phyloP scores from a whole-genome alignment of 257 asterid species.

The Nicotiana paniculata region DNA sequence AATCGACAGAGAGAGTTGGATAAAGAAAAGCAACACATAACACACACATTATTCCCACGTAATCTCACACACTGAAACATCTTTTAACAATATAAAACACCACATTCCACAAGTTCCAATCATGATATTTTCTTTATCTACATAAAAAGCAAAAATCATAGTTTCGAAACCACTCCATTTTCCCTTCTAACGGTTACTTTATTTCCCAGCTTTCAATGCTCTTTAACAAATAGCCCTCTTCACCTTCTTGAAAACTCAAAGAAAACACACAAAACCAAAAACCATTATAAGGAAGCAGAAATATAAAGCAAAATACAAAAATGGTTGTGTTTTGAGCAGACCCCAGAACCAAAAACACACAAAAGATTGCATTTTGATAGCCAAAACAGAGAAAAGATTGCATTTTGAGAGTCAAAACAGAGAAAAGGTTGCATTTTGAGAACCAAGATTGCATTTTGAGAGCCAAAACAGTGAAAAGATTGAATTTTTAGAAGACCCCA shows the following conservation, averaged over 20 bases:
- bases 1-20: not conserved
- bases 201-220: conserved; percentile 3
- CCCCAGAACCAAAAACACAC: too few species aligned
- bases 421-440: too few species aligned
- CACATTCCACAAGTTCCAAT: not conserved
- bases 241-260: not conserved
- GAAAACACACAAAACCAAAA: not conserved
- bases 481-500: conserved; percentile 9
- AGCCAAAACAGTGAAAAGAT: not conserved
- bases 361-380: too few species aligned
- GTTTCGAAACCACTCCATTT: not conserved
- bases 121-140: not conserved
- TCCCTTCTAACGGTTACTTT: conserved; percentile 10
- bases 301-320: not conserved
- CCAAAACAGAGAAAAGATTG: too few species aligned
- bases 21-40: not conserved
- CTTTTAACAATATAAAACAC: not conserved
- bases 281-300: not conserved
- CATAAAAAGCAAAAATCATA: not conserved
- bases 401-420: too few species aligned
- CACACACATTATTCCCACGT: not conserved
- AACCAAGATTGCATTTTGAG: too few species aligned
- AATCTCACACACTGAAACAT: not conserved
- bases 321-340: too few species aligned
- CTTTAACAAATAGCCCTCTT: not conserved